Conservation (phyloP, 2,329 filamentous ascomycete species). For the Xylariaceae sp. region DNA sequence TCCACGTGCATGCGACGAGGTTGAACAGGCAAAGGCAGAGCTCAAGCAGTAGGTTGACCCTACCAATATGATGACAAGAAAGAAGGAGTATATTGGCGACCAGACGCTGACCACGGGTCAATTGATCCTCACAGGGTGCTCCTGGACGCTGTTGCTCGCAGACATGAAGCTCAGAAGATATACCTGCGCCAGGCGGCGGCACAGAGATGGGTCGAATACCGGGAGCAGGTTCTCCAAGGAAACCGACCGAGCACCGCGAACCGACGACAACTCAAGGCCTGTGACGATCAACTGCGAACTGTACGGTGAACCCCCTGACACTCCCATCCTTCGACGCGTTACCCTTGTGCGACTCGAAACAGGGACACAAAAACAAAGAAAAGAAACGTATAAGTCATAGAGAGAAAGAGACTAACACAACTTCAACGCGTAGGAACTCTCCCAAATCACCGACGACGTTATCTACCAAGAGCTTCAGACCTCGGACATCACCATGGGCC, state of each 20-base stretch:
- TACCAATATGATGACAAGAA: background rate
- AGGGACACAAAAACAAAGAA: background rate
- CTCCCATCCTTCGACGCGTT: background rate
- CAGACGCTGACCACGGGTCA: slow-evolving; percentile 12
- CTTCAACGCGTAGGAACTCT: slow-evolving; percentile 44
- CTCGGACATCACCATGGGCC: slow-evolving; percentile 50
- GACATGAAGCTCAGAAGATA: slow-evolving; percentile 61
- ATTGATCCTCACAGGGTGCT: slow-evolving; percentile 40
- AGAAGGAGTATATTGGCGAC: background rate
- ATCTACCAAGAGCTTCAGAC: slow-evolving; percentile 52
- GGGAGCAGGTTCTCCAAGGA: slow-evolving; percentile 49
- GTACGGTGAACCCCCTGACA: slow-evolving; percentile 37
- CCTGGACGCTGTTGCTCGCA: slow-evolving; percentile 55
- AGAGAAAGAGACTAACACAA: background rate
- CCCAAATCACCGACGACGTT: slow-evolving; percentile 52
- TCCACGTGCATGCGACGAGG: slow-evolving; percentile 46
- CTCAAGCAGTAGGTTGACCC: slow-evolving; percentile 51
- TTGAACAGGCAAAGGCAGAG: slow-evolving; percentile 58
- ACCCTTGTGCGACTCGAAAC: background rate
- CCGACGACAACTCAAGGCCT: slow-evolving; percentile 46
- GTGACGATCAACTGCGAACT: slow-evolving; percentile 51
- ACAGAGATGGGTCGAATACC: slow-evolving; percentile 53
- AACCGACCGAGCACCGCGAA: slow-evolving; percentile 43
- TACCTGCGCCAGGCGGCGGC: slow-evolving; percentile 56
- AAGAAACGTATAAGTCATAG: background rate